Evolutionary conservation across 768 basidiomycete species (phyloP).

Genomic region (Kwoniella sp.): DNA sequence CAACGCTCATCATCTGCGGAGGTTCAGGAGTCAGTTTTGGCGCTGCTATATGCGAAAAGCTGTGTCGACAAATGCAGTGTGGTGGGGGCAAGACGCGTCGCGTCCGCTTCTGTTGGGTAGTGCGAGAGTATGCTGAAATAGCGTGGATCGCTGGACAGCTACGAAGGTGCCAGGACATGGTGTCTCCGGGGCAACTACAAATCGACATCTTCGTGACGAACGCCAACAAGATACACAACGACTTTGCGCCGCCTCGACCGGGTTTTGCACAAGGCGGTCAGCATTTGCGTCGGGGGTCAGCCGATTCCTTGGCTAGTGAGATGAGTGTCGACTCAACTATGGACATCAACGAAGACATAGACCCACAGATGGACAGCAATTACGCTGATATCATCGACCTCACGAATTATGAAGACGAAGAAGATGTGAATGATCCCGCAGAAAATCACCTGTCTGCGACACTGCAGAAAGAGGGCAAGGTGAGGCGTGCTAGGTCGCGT

Average conservation of each 20-base stretch:
- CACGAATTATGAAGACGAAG: slow-evolving; percentile 75
- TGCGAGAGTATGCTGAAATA: slow-evolving; percentile 71
- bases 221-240: slow-evolving; percentile 12
- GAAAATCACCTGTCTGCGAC: slow-evolving; percentile 57
- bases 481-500: slow-evolving; percentile 57
- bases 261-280: slow-evolving; percentile 30
- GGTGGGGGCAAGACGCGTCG: slow-evolving; percentile 56
- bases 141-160: slow-evolving; percentile 70
- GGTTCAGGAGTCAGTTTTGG: slow-evolving; percentile 75
- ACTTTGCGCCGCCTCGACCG: slow-evolving; percentile 42
- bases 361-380: slow-evolving; percentile 12
- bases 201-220: slow-evolving; percentile 72
- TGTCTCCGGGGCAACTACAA: slow-evolving; percentile 55
- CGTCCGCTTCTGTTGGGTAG: slow-evolving; percentile 70
- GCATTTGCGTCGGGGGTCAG: slow-evolving; percentile 24
- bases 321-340: slow-evolving; percentile 18
- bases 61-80: slow-evolving; percentile 60
- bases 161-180: slow-evolving; percentile 60
- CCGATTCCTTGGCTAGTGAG: slow-evolving; percentile 29
- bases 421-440: slow-evolving; percentile 58
- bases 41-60: slow-evolving; percentile 61
- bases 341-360: slow-evolving; percentile 13
- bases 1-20: slow-evolving; percentile 63
- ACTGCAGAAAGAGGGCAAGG: slow-evolving; percentile 61
- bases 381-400: slow-evolving; percentile 57